These are phyloP conservation scores for Daldinia bambusicola DNA, from an alignment of 495 filamentous ascomycete species.

Conservation along the genomic window DNA sequence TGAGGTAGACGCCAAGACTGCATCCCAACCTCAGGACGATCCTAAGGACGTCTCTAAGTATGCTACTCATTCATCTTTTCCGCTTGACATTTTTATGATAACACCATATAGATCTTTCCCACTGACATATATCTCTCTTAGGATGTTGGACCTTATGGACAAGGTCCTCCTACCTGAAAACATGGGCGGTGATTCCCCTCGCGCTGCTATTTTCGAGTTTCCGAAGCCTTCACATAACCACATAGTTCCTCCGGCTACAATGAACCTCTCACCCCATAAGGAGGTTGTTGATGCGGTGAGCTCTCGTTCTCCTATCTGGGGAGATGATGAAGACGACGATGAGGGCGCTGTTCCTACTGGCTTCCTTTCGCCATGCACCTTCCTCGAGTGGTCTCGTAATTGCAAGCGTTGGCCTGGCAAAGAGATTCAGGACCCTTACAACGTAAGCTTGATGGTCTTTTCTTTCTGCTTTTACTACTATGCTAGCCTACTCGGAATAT, in stretches of 20 bases:
- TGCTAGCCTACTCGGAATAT: not conserved
- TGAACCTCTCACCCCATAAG: not conserved
- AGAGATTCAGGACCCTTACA: conserved; percentile 4
- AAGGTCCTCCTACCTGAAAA: conserved; percentile 27
- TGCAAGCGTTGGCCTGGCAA: conserved; percentile 17
- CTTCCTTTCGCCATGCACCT: conserved; percentile 41
- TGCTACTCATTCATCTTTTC: not conserved
- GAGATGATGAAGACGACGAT: conserved; percentile 39
- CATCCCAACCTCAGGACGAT: not conserved
- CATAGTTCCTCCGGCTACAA: conserved; percentile 18
- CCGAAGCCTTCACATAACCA: conserved; percentile 15
- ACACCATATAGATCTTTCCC: not conserved
- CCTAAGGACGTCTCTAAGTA: conserved; percentile 28
- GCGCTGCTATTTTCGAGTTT: conserved; percentile 33
- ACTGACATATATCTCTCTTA: conserved; percentile 12
- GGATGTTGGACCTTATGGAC: conserved; percentile 29
- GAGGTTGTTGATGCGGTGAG: not conserved
- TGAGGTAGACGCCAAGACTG: not conserved
- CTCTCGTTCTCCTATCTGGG: not conserved
- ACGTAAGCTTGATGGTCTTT: conserved; percentile 27
- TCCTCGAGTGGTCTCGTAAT: conserved; percentile 33
- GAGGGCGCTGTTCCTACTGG: conserved; percentile 26
- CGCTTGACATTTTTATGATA: too few species aligned
- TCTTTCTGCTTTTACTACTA: not conserved
- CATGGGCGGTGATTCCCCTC: conserved; percentile 26